These are phyloP conservation scores for Vachellia collinsii DNA, from an alignment of 306 rosid genomes.

Conservation along the genomic window DNA sequence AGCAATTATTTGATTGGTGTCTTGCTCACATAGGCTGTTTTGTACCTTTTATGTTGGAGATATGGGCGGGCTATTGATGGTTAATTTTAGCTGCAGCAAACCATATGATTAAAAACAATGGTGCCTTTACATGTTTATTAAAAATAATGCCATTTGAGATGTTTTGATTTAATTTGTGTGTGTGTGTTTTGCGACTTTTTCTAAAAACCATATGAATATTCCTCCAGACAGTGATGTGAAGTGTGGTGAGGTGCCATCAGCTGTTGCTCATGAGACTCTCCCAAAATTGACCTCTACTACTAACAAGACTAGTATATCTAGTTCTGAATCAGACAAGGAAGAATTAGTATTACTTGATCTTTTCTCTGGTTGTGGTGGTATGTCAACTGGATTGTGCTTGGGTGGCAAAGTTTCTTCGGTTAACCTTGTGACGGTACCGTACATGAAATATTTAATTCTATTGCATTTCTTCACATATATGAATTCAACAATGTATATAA, in stretches of 20 bases:
- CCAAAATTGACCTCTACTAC: constrained; percentile 39
- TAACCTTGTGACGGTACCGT: constrained; percentile 73
- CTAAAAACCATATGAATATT: constrained; percentile 32
- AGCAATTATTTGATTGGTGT: no score
- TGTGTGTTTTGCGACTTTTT: neutral
- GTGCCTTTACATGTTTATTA: neutral
- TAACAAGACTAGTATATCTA: constrained; percentile 37
- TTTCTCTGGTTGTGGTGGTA: constrained; percentile 95
- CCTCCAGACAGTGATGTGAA: constrained; percentile 56
- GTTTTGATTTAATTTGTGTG: neutral
- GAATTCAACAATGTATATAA: constrained; percentile 21
- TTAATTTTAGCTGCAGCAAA: no score
- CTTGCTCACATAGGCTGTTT: no score
- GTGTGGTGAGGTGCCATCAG: constrained; percentile 38
- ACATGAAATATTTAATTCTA: constrained; percentile 21
- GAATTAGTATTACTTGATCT: constrained; percentile 73
- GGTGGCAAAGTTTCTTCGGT: constrained; percentile 83
- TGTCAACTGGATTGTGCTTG: constrained; percentile 93
- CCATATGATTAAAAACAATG: no score
- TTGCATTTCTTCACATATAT: constrained; percentile 27
- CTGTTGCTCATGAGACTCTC: constrained; percentile 35
- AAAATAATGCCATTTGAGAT: constrained; percentile 14
- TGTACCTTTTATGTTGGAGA: no score
- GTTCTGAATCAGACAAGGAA: constrained; percentile 36
- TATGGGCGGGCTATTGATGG: no score